Conservation (phyloP, 2,329 filamentous ascomycete genomes). For the Dactylellina cionopaga region DNA sequence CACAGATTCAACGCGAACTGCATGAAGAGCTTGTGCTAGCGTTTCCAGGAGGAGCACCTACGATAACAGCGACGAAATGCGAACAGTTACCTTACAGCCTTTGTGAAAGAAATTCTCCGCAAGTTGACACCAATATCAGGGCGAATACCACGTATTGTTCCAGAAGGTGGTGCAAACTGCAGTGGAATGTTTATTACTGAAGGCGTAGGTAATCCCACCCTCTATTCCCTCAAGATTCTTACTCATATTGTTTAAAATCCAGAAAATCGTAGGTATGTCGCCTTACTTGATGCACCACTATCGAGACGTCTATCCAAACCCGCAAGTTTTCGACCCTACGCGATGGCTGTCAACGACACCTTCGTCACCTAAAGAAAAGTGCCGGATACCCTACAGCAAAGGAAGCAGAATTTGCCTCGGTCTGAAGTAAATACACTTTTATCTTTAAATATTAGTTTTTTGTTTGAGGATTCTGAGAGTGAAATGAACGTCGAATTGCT, state of each 20-base stretch:
- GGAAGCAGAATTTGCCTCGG: constrained; percentile 1
- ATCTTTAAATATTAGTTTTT: too few species aligned
- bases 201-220: too few species aligned
- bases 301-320: not conserved
- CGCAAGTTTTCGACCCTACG: not conserved
- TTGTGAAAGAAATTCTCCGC: constrained; percentile 3
- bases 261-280: too few species aligned
- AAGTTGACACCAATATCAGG: not conserved
- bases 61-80: not conserved
- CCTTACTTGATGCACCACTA: constrained; percentile 8
- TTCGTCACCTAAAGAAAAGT: not conserved
- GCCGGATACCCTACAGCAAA: constrained; percentile 3
- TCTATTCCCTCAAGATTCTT: too few species aligned
- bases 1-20: not conserved
- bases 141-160: not conserved
- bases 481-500: too few species aligned
- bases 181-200: constrained; percentile 1
- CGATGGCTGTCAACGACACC: not conserved
- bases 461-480: too few species aligned
- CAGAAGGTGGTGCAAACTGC: not conserved
- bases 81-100: constrained; percentile 6
- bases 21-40: not conserved
- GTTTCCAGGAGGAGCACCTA: not conserved
- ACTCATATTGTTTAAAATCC: too few species aligned
- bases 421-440: too few species aligned